These are phyloP conservation scores for Diospyros kaki DNA, from an alignment of 148 eudicot genomes.

Conservation along the genomic window DNA sequence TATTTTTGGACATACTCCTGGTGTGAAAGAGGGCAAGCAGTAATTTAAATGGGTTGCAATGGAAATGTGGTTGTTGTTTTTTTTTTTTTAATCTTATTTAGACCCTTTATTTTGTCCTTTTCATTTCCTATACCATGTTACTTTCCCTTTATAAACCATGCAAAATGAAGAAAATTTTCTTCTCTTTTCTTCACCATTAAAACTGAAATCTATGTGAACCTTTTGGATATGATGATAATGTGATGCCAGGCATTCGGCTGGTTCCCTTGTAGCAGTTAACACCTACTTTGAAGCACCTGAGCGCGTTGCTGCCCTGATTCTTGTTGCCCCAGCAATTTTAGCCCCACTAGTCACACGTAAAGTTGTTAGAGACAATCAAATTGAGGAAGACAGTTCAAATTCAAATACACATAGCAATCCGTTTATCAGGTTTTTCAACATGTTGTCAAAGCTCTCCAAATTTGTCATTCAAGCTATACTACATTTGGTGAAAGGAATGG, in stretches of 20 bases:
- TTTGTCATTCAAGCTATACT: conserved; percentile 32
- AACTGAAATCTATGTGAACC: conserved; percentile 5
- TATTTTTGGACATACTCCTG: background rate
- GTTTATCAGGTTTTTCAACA: conserved; percentile 33
- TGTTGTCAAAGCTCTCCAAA: conserved; percentile 38
- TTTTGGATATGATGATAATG: conserved; percentile 13
- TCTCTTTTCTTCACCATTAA: background rate
- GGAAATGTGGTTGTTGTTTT: background rate
- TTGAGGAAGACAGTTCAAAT: conserved; percentile 35
- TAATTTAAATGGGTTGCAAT: background rate
- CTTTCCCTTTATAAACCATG: background rate
- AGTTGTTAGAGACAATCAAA: conserved; percentile 26
- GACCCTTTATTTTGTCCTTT: background rate
- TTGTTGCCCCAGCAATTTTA: conserved; percentile 87
- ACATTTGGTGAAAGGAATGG: conserved; percentile 48
- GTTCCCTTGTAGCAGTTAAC: conserved; percentile 70
- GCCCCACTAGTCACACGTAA: conserved; percentile 50
- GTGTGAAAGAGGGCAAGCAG: background rate
- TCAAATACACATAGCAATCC: conserved; percentile 33
- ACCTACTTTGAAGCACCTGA: conserved; percentile 92
- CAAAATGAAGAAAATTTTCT: background rate
- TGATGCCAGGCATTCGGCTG: conserved; percentile 85
- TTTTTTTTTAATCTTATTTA: background rate
- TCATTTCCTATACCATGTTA: background rate
- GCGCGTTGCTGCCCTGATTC: conserved; percentile 82